These are phyloP conservation scores for Thermochaetoides thermophila DNA, from an alignment of 495 filamentous ascomycete genomes.

Conservation along the genomic window DNA sequence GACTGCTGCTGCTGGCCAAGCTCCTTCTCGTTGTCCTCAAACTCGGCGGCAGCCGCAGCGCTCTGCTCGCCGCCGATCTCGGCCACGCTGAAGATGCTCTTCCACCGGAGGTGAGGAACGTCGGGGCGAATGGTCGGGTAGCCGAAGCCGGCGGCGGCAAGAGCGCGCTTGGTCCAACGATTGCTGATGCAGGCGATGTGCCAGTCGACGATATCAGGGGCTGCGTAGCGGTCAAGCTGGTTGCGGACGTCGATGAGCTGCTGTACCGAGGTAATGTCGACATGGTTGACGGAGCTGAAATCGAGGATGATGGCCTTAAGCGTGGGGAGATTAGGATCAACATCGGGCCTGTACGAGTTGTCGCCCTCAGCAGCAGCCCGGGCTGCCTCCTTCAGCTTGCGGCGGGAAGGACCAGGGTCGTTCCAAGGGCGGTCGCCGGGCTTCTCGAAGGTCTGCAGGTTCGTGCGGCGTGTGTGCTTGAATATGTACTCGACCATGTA, in stretches of 20 bases:
- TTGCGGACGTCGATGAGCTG: constrained; percentile 95
- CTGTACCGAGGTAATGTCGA: constrained; percentile 88
- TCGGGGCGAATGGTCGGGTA: constrained; percentile 50
- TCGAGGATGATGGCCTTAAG: constrained; percentile 90
- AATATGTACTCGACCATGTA: constrained; percentile 62
- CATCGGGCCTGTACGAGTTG: constrained; percentile 25
- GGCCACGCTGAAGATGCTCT: constrained; percentile 89
- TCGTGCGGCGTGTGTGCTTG: constrained; percentile 61
- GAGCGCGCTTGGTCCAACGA: constrained; percentile 91
- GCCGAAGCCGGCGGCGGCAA: constrained; percentile 86
- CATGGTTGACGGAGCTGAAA: constrained; percentile 90
- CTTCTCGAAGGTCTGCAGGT: constrained; percentile 42
- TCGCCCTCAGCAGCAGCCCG: constrained; percentile 18
- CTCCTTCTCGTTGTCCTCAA: constrained; percentile 46
- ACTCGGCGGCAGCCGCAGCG: constrained; percentile 42
- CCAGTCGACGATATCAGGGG: constrained; percentile 83
- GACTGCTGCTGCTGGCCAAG: constrained; percentile 1
- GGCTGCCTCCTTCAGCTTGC: constrained; percentile 22
- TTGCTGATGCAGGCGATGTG: constrained; percentile 92
- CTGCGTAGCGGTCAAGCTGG: constrained; percentile 78
- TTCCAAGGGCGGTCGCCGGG: constrained; percentile 92
- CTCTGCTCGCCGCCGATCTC: constrained; percentile 64
- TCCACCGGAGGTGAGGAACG: constrained; percentile 54
- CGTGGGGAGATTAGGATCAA: constrained; percentile 45
- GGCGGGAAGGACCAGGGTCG: constrained; percentile 59